Base-by-base conservation (phyloP, 495 filamentous ascomycete genomes). In the Cryomyces minteri region DNA sequence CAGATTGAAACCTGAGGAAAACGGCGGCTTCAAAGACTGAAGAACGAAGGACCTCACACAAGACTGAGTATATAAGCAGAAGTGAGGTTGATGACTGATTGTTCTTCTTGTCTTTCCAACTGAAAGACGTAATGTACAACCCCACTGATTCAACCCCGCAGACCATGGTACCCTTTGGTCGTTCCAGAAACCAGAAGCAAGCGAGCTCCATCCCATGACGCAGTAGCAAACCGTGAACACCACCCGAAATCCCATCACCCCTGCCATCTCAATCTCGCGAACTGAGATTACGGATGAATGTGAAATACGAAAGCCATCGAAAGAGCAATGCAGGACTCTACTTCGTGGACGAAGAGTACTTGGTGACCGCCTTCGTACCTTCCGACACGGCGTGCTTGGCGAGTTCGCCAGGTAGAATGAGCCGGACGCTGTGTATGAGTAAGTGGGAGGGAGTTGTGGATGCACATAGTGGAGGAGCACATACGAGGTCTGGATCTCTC, bases 281-380 rank as follows among this genome's bases (percentile, higher is more conserved):
- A 25, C 1, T 25, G 18, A 25, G 18, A 25, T 25, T 25, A 25
- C 18, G 18, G 18, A 25, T 25, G 18, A 25, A 25, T 25, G 18
- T 25, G 18, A 25, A 25, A 25, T 25, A 25, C 18, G 1, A 1
- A 25, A 25, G 40, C 11, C 40, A 11, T 8, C n/a, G 28, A 41
- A 41, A 30, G 40, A 29, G 28, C 1, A 9, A 12, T 8, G 40
- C 40, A 9, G 36, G 44, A 31, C 39, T 54, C 76, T 94, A 98
- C 84, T 98, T 98, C 65, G 88, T 92, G 55, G 88, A 94, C 43
- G 88, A 95, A 53, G 88, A 94, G 76, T 98, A 98, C 79, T 98
- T 98, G 75, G 90, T 96, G 53, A 98, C 90, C 46, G 90, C 90
- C 86, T 98, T 98, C 64, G 90, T 98, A 59, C 90, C 90, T 70